phyloP scores from a whole-genome alignment of 768 basidiomycete species.

The Psilocybe azurescens region DNA sequence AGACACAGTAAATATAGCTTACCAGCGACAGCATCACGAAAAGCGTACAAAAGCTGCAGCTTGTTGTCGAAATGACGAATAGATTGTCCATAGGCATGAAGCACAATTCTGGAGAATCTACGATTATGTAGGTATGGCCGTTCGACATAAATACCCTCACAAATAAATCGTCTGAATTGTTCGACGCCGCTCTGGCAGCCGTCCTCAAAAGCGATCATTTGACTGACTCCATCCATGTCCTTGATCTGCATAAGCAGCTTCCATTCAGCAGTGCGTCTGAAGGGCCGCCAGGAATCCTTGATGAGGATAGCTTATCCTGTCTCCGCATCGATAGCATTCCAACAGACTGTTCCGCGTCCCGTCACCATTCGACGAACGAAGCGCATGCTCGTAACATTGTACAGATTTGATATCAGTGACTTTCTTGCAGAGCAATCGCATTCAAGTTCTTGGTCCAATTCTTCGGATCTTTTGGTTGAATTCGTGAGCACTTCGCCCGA shows the following conservation, averaged over 20 bases:
- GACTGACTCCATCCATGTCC: constrained; percentile 5
- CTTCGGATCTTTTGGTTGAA: too few relatives aligned
- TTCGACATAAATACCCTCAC: too few relatives aligned
- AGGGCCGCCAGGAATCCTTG: constrained; percentile 13
- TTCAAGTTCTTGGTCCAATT: too few relatives aligned
- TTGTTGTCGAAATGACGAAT: constrained; percentile 1
- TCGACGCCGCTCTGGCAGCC: too few relatives aligned
- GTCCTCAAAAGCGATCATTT: constrained; percentile 1
- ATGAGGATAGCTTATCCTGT: constrained; percentile 7
- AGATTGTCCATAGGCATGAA: constrained; percentile 13
- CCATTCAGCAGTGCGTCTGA: background rate
- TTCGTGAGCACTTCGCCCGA: too few relatives aligned
- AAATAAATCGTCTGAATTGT: too few relatives aligned
- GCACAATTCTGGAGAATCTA: constrained; percentile 5
- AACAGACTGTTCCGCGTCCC: constrained; percentile 25
- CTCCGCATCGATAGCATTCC: constrained; percentile 6
- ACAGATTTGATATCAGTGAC: too few relatives aligned
- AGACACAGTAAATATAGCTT: background rate
- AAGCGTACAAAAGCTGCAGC: constrained; percentile 7
- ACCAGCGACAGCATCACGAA: constrained; percentile 19
- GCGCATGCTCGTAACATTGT: background rate
- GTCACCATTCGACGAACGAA: constrained; percentile 9
- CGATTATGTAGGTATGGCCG: constrained; percentile 3
- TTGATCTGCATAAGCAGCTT: background rate
- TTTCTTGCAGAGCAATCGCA: too few relatives aligned